phyloP scores from a whole-genome alignment of 2,329 filamentous ascomycete genomes.

The Penicillium sp. region DNA sequence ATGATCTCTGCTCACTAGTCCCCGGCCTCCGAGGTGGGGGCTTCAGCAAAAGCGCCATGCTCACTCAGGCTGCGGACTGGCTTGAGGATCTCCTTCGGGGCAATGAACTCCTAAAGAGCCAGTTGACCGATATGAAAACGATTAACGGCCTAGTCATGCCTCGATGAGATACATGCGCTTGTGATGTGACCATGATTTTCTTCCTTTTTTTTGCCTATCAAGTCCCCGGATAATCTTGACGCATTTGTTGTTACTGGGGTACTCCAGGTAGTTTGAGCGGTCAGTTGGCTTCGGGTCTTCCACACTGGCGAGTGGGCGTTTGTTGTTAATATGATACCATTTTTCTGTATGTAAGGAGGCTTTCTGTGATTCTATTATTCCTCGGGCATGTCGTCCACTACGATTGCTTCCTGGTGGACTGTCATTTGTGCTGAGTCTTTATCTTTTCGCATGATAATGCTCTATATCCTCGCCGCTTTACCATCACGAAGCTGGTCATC shows the following conservation, averaged over 20 bases:
- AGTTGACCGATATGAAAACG: slow-evolving; percentile 54
- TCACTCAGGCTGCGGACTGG: slow-evolving; percentile 76
- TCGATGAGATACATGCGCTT: slow-evolving; percentile 30
- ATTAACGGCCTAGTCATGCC: slow-evolving; percentile 44
- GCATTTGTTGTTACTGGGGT: slow-evolving; percentile 10
- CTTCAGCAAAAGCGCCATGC: slow-evolving; percentile 80
- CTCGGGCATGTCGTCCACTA: background rate
- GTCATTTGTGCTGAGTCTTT: background rate
- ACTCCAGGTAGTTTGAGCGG: slow-evolving; percentile 34
- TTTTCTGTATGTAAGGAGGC: slow-evolving; percentile 10
- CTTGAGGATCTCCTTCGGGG: slow-evolving; percentile 72
- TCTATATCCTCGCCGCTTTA: background rate
- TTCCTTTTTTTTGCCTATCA: background rate
- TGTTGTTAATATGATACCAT: slow-evolving; percentile 26
- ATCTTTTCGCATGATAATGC: background rate
- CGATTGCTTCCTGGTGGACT: background rate
- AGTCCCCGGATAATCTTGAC: slow-evolving; percentile 4
- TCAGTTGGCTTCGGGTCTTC: slow-evolving; percentile 16
- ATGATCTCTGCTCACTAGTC: slow-evolving; percentile 75
- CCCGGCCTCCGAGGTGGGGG: slow-evolving; percentile 74
- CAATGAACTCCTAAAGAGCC: slow-evolving; percentile 64
- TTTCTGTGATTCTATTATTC: background rate
- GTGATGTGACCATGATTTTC: slow-evolving; percentile 29
- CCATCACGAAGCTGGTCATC: background rate
- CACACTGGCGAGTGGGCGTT: slow-evolving; percentile 30